Evolutionary conservation across 75 land plant genomes (phyloP).

Genomic region (Gnetum montanum): DNA sequence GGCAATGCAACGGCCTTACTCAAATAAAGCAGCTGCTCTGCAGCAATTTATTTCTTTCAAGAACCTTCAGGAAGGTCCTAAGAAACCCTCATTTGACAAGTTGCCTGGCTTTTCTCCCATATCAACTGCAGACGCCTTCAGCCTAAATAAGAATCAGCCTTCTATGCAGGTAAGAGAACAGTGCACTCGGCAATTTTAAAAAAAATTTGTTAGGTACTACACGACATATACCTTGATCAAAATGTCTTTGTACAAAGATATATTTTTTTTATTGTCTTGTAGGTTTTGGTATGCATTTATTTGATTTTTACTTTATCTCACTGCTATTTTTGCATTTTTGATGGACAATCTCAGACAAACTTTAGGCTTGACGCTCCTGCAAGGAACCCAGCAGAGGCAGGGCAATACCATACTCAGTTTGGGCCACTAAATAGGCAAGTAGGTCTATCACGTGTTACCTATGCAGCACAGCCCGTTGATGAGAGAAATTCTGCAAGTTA

Average conservation of each 20-base stretch:
- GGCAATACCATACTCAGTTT: constrained; percentile 6
- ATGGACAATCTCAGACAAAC: constrained; percentile 21
- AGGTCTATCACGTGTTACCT: constrained; percentile 8
- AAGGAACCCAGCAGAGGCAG: background rate
- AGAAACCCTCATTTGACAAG: constrained; percentile 13
- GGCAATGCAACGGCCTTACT: constrained; percentile 19
- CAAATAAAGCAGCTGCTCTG: constrained; percentile 25
- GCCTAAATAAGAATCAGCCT: constrained; percentile 11
- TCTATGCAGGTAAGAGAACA: constrained; percentile 18
- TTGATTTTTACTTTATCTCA: background rate
- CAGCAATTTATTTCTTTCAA: constrained; percentile 31
- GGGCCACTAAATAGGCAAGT: background rate
- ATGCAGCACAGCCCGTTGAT: constrained; percentile 16
- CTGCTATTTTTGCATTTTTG: too few species aligned
- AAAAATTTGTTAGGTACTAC: background rate
- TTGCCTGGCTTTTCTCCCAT: constrained; percentile 13
- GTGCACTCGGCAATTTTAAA: background rate
- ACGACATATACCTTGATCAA: background rate
- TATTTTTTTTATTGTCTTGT: background rate
- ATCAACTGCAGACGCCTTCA: constrained; percentile 15
- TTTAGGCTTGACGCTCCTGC: constrained; percentile 9
- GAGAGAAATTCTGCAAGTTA: background rate
- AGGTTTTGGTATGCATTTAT: background rate
- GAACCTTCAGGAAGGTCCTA: constrained; percentile 15
- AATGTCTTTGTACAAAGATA: background rate